Percentiles rank a stretch among this genome's conserved stretches.
Evolutionary conservation across 2,329 filamentous ascomycete genomes (phyloP).

Genomic region (Ophiocordyceps polyrhachis-furcata): DNA sequence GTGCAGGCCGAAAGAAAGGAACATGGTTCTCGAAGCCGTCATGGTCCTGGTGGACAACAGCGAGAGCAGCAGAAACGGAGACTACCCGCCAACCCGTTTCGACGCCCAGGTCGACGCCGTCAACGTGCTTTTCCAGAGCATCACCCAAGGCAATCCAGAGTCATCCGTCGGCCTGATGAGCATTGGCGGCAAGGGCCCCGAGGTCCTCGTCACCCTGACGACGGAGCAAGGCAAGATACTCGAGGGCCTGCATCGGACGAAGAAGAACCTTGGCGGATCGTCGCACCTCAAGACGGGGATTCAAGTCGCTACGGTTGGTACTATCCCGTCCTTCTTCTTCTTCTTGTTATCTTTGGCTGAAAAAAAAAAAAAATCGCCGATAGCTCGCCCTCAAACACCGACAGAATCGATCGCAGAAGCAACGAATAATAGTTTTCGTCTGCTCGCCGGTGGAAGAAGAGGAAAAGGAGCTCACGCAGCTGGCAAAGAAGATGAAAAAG

Average conservation of each 20-base stretch:
- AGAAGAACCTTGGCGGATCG: slow-evolving; percentile 75
- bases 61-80: slow-evolving; percentile 94
- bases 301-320: slow-evolving; percentile 75
- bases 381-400: slow-evolving; percentile 93
- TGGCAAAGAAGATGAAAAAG: slow-evolving; percentile 99
- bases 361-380: background rate
- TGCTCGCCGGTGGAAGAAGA: slow-evolving; percentile 85
- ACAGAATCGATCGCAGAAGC: slow-evolving; percentile 91
- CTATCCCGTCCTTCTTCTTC: background rate
- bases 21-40: slow-evolving; percentile 95
- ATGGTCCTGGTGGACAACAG: slow-evolving; percentile 99
- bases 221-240: slow-evolving; percentile 93
- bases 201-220: slow-evolving; percentile 90
- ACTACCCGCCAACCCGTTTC: slow-evolving; percentile 79
- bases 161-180: slow-evolving; percentile 96
- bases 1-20: slow-evolving; percentile 23
- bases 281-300: slow-evolving; percentile 84
- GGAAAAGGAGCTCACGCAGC: slow-evolving; percentile 69
- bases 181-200: slow-evolving; percentile 94
- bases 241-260: slow-evolving; percentile 75
- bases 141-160: slow-evolving; percentile 89
- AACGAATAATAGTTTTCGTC: slow-evolving; percentile 92
- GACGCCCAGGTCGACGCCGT: slow-evolving; percentile 92
- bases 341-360: slow-evolving; percentile 6
- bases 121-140: slow-evolving; percentile 86